Evolutionary conservation across 331 rosid species (phyloP).

Genomic region (Rhamnella rubrinervis): DNA sequence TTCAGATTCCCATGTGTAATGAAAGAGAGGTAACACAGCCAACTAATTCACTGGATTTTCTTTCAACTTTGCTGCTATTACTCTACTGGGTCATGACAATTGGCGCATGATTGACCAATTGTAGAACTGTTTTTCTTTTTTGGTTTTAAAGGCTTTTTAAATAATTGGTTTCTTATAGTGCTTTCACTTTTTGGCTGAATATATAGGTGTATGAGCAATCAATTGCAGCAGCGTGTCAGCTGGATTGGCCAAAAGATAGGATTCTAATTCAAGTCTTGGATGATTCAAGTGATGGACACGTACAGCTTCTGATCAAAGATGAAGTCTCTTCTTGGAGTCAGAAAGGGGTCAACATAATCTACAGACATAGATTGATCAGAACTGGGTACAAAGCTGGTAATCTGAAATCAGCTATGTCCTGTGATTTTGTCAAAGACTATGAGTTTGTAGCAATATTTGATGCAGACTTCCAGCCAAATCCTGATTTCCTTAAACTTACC

Average conservation of each 20-base stretch:
- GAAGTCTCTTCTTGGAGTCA: constrained; percentile 76
- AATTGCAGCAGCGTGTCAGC: constrained; percentile 83
- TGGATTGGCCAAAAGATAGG: constrained; percentile 94
- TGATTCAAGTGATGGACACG: constrained; percentile 72
- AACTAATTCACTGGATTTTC: constrained; percentile 5
- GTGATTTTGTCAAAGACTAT: constrained; percentile 83
- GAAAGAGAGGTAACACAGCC: constrained; percentile 85
- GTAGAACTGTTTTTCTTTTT: neutral
- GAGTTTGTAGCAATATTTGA: constrained; percentile 92
- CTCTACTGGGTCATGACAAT: neutral
- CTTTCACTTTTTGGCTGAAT: constrained; percentile 17
- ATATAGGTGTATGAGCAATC: constrained; percentile 80
- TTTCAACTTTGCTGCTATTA: neutral
- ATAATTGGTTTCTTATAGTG: neutral
- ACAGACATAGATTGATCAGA: constrained; percentile 88
- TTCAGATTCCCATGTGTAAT: constrained; percentile 99
- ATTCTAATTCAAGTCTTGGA: constrained; percentile 85
- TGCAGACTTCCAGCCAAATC: constrained; percentile 94
- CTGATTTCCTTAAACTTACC: constrained; percentile 82
- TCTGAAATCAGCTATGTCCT: constrained; percentile 92
- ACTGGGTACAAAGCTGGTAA: constrained; percentile 98
- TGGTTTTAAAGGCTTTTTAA: neutral
- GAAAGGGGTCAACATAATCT: constrained; percentile 80
- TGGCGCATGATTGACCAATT: too few species aligned
- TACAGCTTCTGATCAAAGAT: constrained; percentile 72